These are phyloP conservation scores for Clarireedia paspali DNA, from an alignment of 2,329 filamentous ascomycete genomes.

Conservation along the genomic window DNA sequence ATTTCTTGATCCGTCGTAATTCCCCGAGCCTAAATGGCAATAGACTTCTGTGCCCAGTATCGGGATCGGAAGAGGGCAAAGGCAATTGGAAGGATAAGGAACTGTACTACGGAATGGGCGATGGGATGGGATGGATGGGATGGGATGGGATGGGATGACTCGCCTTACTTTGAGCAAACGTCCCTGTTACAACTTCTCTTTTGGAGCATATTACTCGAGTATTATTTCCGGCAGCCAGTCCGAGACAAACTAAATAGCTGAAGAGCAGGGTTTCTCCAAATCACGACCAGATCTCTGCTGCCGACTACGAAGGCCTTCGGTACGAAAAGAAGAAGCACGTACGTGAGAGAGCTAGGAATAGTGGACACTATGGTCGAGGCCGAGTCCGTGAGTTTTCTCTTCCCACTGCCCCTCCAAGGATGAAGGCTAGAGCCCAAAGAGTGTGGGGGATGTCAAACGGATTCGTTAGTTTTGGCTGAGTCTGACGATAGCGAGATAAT, in stretches of 20 bases:
- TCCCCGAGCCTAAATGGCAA: conserved; percentile 2
- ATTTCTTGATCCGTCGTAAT: neutral
- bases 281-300: neutral
- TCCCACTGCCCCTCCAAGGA: too few species aligned
- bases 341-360: conserved; percentile 10
- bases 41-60: neutral
- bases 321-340: neutral
- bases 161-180: neutral
- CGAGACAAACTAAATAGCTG: neutral
- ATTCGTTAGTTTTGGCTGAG: too few species aligned
- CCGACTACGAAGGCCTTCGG: neutral
- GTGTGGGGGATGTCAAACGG: conserved; percentile 4
- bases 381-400: conserved; percentile 1
- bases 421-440: neutral
- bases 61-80: neutral
- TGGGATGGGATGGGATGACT: conserved; percentile 4
- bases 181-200: neutral
- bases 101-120: too few species aligned
- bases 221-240: neutral
- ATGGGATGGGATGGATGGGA: neutral
- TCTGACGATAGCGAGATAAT: too few species aligned
- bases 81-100: too few species aligned
- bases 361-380: conserved; percentile 14
- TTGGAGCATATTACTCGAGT: neutral
- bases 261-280: neutral